Conservation (phyloP, 2,329 filamentous ascomycete species). For the Cercospora nicotianae region DNA sequence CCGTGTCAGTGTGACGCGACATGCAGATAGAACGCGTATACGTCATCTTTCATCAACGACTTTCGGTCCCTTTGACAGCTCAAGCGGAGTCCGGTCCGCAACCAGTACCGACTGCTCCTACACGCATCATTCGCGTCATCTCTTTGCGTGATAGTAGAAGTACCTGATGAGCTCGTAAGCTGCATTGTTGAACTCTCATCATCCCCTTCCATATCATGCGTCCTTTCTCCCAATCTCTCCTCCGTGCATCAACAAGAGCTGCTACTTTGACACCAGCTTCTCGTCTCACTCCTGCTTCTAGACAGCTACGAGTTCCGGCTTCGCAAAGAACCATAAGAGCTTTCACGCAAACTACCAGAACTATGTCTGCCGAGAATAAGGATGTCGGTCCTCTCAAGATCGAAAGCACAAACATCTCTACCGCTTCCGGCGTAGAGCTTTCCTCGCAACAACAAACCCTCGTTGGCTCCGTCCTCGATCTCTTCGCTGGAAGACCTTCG, state of each 20-base stretch:
- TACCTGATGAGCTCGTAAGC: background rate
- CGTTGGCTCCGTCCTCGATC: conserved; percentile 60
- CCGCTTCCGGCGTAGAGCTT: conserved; percentile 53
- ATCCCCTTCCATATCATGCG: background rate
- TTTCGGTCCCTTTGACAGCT: conserved; percentile 1
- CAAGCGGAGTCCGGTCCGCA: background rate
- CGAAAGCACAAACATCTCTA: conserved; percentile 57
- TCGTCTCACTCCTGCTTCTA: background rate
- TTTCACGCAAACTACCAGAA: background rate
- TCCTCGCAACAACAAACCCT: conserved; percentile 54
- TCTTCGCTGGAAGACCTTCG: conserved; percentile 61
- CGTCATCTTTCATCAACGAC: conserved; percentile 9
- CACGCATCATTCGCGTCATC: background rate
- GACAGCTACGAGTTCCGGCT: background rate
- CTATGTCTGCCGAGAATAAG: background rate
- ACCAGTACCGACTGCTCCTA: background rate
- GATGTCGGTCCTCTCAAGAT: conserved; percentile 45
- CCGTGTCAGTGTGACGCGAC: background rate
- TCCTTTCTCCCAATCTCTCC: background rate
- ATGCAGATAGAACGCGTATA: background rate
- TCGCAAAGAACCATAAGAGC: background rate
- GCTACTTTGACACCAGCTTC: background rate
- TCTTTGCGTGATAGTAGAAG: background rate
- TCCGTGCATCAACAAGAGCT: background rate
- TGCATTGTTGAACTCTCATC: background rate